These are phyloP conservation scores for Boletus rubropictus DNA, from an alignment of 768 basidiomycete species.

Conservation along the genomic window DNA sequence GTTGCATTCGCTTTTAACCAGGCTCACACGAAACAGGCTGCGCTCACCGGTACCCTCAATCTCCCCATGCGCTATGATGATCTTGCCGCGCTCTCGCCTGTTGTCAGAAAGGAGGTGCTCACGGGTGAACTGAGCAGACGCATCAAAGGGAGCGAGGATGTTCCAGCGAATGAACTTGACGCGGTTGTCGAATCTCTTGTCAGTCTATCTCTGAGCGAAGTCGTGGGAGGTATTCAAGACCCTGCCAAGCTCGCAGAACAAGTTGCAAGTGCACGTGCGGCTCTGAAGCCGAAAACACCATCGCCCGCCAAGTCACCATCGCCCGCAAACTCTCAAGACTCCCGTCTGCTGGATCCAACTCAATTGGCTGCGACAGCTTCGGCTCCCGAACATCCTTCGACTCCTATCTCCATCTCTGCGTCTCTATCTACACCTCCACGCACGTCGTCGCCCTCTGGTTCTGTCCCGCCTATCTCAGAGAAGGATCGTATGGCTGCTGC, in stretches of 20 bases:
- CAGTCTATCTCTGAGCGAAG: slow-evolving; percentile 63
- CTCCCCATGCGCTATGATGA: slow-evolving; percentile 87
- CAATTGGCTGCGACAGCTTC: slow-evolving; percentile 70
- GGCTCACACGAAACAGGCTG: slow-evolving; percentile 48
- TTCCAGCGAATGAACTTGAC: slow-evolving; percentile 54
- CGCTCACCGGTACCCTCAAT: slow-evolving; percentile 72
- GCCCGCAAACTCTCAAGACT: slow-evolving; percentile 60
- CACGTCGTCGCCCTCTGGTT: slow-evolving; percentile 71
- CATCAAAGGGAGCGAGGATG: slow-evolving; percentile 50
- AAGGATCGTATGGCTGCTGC: slow-evolving; percentile 68
- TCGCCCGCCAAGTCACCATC: slow-evolving; percentile 49
- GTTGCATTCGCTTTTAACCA: neutral
- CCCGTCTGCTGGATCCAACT: slow-evolving; percentile 58
- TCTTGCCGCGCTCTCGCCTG: slow-evolving; percentile 73
- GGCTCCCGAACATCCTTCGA: slow-evolving; percentile 86
- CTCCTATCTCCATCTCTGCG: slow-evolving; percentile 72
- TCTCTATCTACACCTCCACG: slow-evolving; percentile 78
- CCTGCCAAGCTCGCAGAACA: slow-evolving; percentile 60
- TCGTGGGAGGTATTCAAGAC: slow-evolving; percentile 73
- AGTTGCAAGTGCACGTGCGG: slow-evolving; percentile 39
- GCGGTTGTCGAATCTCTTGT: slow-evolving; percentile 69
- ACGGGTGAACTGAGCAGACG: slow-evolving; percentile 78
- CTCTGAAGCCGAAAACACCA: slow-evolving; percentile 32
- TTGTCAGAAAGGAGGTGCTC: slow-evolving; percentile 81
- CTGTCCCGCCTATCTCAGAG: slow-evolving; percentile 60